A percentile compares a stretch with the other conserved stretches of the same genome.
Evolutionary conservation across 352 stramenopile species (phyloP).

Genomic region (Pythium pyrilobum): DNA sequence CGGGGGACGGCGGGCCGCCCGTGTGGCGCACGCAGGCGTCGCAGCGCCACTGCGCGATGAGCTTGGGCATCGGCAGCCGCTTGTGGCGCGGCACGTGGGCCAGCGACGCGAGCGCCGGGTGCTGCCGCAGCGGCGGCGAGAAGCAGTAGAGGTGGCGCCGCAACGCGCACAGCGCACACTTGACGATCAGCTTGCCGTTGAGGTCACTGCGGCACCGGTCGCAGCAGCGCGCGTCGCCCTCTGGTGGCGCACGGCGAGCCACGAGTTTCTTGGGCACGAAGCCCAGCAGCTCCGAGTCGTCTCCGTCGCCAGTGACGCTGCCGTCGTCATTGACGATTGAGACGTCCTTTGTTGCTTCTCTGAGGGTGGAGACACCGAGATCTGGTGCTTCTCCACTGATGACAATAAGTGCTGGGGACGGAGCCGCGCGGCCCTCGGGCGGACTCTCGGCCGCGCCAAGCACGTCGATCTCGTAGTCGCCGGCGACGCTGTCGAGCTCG

Average conservation of each 20-base stretch:
- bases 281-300: background rate
- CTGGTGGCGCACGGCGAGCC: background rate
- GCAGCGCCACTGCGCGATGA: constrained; percentile 27
- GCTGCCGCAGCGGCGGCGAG: constrained; percentile 48
- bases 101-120: constrained; percentile 29
- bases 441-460: background rate
- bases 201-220: constrained; percentile 56
- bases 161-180: constrained; percentile 43
- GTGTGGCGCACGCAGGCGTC: constrained; percentile 14
- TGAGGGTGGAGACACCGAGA: no score
- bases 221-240: constrained; percentile 23
- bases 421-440: no score
- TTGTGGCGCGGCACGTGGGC: constrained; percentile 17
- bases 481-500: background rate
- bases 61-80: constrained; percentile 6
- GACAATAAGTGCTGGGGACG: no score
- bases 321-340: no score
- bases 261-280: constrained; percentile 18
- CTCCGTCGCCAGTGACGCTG: background rate
- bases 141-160: constrained; percentile 69
- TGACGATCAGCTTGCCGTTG: constrained; percentile 58
- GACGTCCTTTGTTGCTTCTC: no score
- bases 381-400: no score
- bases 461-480: constrained; percentile 13
- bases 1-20: background rate